These are phyloP conservation scores for Pouteria campechiana DNA, from an alignment of 179 eudicot species.

Conservation along the genomic window DNA sequence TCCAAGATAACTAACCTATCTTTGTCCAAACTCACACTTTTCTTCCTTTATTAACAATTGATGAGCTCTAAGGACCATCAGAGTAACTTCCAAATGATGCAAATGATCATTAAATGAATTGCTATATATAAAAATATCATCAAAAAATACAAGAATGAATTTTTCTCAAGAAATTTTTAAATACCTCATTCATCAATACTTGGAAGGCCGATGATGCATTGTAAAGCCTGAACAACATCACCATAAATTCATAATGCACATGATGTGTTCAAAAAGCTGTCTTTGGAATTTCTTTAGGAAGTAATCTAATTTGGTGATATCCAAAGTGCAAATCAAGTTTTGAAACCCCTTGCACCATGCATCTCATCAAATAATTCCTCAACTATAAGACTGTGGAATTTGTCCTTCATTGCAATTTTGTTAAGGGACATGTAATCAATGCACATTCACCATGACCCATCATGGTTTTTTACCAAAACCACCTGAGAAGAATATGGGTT, in stretches of 20 bases:
- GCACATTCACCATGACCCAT: background rate
- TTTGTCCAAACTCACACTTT: background rate
- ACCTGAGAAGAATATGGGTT: background rate
- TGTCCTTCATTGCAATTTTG: background rate
- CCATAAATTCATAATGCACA: background rate
- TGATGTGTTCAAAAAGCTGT: background rate
- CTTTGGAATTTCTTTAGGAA: background rate
- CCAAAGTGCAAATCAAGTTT: background rate
- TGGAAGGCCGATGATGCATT: background rate
- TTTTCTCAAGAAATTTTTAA: background rate
- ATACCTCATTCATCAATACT: background rate
- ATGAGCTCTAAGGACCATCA: background rate
- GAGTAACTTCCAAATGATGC: background rate
- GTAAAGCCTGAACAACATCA: background rate
- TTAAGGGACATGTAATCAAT: no score
- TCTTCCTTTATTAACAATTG: background rate
- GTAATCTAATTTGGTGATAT: background rate
- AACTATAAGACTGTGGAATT: background rate
- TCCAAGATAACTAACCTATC: background rate
- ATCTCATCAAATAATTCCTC: background rate
- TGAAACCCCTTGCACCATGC: background rate
- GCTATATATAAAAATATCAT: background rate
- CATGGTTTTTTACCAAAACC: background rate
- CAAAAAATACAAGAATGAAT: background rate
- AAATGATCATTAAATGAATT: background rate